Base-by-base conservation (phyloP, 768 basidiomycete species). In the Stropharia rugosoannulata region DNA sequence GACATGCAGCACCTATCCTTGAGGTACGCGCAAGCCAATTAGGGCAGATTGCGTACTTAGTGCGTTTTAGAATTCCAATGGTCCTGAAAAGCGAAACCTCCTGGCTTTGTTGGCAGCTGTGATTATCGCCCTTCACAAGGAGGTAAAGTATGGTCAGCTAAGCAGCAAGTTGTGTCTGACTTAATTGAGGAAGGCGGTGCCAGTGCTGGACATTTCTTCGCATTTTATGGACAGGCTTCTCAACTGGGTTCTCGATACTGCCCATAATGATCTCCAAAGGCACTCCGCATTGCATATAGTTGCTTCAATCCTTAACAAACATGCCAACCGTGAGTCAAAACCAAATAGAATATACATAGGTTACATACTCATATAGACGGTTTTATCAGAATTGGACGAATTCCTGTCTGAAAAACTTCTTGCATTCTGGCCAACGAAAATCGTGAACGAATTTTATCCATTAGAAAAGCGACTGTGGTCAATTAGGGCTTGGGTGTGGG, bases 241-340 rank as follows among this genome's bases (percentile, higher is more conserved):
- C 11, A 63, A 68, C 7, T 95, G 90, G 90, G 77, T 79, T 39
- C 69, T 90, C 18, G 63, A 71, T 5, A 62, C 68, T 10, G 72
- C 80, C 3, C 76, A 78, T 15, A 81, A 73, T 48, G 69, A 74
- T 42, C 60, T 79, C 0, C 88, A 90, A 65, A 73, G 75, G 58
- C 76, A 79, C 29, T 78, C 84, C 25, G 81, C 78, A 2, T 75
- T 81, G 62, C 80, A 85, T 38, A 63, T 85, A 2, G 66, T 93
- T 15, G 78, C 87, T 1, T 80, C 86, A 0, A 71, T 90, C n/a
- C 70, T 94, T 25, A 97, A 98, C 68, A 93, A 94, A 68, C 82
- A 85, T 37, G 75, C 77, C 9, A 78, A 85, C 39, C 85, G 95
- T 93, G 46, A 59, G 79, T 60, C 18, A 3, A 32, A 50, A 52